These are phyloP conservation scores for Stenocarpella maydis DNA, from an alignment of 2,329 filamentous ascomycete genomes.

Conservation along the genomic window DNA sequence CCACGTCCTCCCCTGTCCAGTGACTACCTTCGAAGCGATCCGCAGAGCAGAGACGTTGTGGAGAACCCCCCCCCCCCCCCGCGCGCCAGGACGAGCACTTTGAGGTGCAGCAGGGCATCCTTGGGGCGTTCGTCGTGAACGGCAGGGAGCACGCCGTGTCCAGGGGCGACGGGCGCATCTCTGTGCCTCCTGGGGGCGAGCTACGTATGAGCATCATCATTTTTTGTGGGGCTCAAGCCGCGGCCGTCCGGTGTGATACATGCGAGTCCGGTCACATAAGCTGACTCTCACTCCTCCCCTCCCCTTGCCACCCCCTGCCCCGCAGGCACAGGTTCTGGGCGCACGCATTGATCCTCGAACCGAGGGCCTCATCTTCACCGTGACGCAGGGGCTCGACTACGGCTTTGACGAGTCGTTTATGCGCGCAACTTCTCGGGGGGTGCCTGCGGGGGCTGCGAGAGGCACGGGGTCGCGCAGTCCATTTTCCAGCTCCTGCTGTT, in stretches of 20 bases:
- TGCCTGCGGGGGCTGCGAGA: constrained; percentile 29
- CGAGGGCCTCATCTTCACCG: constrained; percentile 30
- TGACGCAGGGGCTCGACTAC: constrained; percentile 31
- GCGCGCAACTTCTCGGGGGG: constrained; percentile 25
- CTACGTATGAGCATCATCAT: neutral
- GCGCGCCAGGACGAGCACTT: constrained; percentile 30
- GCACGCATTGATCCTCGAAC: neutral
- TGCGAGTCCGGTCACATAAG: neutral
- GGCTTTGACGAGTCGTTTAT: constrained; percentile 33
- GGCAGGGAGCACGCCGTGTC: constrained; percentile 14
- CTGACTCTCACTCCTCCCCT: neutral
- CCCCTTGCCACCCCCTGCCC: no score
- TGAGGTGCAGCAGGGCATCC: constrained; percentile 31
- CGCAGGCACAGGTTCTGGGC: constrained; percentile 29
- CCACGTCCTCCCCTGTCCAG: no score
- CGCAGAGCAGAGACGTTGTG: no score
- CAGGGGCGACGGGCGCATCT: constrained; percentile 18
- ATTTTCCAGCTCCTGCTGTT: constrained; percentile 34
- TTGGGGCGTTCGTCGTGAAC: constrained; percentile 25
- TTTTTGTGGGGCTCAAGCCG: neutral
- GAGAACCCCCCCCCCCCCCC: neutral
- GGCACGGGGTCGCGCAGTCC: constrained; percentile 7
- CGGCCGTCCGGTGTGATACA: no score
- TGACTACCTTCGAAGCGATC: no score
- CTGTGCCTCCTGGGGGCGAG: constrained; percentile 12